These are phyloP conservation scores for Mycena leptocephala DNA, from an alignment of 768 basidiomycete species.

Conservation along the genomic window DNA sequence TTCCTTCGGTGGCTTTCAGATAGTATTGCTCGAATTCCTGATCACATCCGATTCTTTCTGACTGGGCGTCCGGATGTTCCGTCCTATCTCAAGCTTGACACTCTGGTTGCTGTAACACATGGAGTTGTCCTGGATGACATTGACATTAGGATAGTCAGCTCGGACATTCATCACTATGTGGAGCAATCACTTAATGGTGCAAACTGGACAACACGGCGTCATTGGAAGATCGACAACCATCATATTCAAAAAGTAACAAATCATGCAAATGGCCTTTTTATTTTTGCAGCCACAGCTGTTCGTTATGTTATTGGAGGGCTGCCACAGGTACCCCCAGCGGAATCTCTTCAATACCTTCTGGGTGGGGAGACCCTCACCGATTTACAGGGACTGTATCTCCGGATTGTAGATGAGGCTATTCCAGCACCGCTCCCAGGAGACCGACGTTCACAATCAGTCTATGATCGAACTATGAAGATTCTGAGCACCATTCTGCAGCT, in stretches of 20 bases:
- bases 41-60: not conserved
- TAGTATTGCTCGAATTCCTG: not conserved
- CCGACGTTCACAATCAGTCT: not conserved
- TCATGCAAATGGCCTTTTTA: not conserved
- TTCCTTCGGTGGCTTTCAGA: not conserved
- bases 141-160: not conserved
- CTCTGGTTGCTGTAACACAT: not conserved
- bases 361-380: not conserved
- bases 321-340: not conserved
- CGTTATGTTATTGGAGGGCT: not conserved
- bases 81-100: not conserved
- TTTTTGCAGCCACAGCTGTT: too few relatives aligned
- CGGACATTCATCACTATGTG: not conserved
- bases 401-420: not conserved
- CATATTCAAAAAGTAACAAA: not conserved
- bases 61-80: slow-evolving; percentile 2
- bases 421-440: not conserved
- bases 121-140: not conserved
- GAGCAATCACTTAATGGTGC: not conserved
- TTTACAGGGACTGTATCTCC: not conserved
- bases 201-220: not conserved
- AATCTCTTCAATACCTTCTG: not conserved
- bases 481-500: not conserved
- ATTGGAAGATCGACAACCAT: not conserved
- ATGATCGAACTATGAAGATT: not conserved